phyloP scores from a whole-genome alignment of 139 green algal genomes.

The Diplosphaera chodatii region DNA sequence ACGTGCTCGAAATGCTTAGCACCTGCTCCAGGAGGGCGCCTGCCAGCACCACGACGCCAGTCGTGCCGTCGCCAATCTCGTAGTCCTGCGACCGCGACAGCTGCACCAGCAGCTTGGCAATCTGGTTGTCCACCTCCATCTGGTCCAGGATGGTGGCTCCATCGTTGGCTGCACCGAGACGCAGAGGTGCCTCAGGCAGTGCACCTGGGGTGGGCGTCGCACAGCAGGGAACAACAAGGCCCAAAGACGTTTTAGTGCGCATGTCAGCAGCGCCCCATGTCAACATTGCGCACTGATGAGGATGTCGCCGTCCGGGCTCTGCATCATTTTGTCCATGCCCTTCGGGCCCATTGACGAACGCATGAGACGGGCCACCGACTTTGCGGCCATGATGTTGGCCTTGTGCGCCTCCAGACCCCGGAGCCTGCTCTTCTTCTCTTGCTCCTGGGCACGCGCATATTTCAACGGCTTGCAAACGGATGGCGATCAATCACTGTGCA shows the following conservation, averaged over 20 bases:
- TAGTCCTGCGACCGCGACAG: constrained; percentile 79
- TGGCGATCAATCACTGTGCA: no score
- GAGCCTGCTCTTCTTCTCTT: constrained; percentile 79
- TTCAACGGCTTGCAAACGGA: no score
- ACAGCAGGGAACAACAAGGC: no score
- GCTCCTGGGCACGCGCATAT: constrained; percentile 80
- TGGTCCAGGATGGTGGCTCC: constrained; percentile 98
- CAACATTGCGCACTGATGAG: constrained; percentile 97
- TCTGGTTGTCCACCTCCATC: constrained; percentile 99
- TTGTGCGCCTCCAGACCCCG: constrained; percentile 94
- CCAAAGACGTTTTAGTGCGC: no score
- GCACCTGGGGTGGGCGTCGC: no score
- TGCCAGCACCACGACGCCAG: constrained; percentile 88
- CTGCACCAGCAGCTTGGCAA: constrained; percentile 98
- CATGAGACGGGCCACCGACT: constrained; percentile 83
- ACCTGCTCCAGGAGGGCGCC: constrained; percentile 49
- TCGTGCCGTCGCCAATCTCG: constrained; percentile 87
- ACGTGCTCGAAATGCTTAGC: constrained; percentile 13
- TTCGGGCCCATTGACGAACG: constrained; percentile 82
- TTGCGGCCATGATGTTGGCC: constrained; percentile 93
- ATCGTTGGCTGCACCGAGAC: constrained; percentile 81
- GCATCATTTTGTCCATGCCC: constrained; percentile 99
- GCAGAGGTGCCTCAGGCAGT: not conserved
- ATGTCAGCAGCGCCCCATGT: no score
- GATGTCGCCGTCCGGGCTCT: constrained; percentile 93